Evolutionary conservation across 345 rosid species (phyloP), one percentile per base, ranked within the genome.

Genomic region (Arabidopsis thaliana): DNA sequence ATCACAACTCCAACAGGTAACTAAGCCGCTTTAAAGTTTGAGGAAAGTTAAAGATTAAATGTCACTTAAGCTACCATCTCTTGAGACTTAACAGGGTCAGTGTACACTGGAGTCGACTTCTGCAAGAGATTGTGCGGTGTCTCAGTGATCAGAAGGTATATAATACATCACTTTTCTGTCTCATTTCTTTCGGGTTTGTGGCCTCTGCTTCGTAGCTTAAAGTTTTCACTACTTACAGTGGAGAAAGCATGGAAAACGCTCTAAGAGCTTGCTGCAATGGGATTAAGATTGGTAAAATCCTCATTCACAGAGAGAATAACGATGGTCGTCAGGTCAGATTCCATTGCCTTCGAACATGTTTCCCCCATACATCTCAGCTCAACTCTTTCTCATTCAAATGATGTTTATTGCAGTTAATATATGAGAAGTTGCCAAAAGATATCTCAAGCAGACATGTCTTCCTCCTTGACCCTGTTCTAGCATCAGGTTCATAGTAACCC

Each of bases 181-280:
- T 53, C 2, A 5, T 14, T 49, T 34, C 42, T n/a, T 50, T 30
- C 0, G 10, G 28, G 46, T 23, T 67, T 3, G 30, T 59, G 57
- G 57, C 14, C 12, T 52, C 16, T 66, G 13, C 38, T 46, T 67
- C 1, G 0, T 61, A 61, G 33, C 25, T 13, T 24, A 16, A 73
- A 40, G 55, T 33, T 52, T 73, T 69, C 8, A 23, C n/a, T 72
- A 2, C 5, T 40, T 37, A 25, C 74, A 93, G 98, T 64, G 98
- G 98, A 36, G 94, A 93, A 78, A 93, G 98, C 87, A 93, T 93
- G 97, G 97, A 91, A 74, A 94, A 91, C 60, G 97, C 97, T 23
- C 79, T 94, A 60, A 83, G 97, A 78, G 98, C 97, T 20, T 94
- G 98, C 69, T 91, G 98, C 80, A 91, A 94, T 61, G 89, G 97